Evolutionary conservation across 331 rosid genomes (phyloP), one percentile per base, ranked within the genome.

Genomic region (Malus hybrid): DNA sequence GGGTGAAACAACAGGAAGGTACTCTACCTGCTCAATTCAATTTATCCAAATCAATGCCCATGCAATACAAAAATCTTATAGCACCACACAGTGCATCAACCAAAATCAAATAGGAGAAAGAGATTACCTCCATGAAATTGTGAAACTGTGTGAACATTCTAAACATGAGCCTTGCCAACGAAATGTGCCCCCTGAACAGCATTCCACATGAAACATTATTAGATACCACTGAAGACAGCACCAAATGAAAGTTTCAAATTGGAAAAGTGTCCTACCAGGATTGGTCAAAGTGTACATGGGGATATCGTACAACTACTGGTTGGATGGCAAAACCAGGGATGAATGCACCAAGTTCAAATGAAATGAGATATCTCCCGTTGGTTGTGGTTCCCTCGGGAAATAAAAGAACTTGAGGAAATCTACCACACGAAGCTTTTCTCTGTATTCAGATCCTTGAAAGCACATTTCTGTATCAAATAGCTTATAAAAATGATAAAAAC

Each of bases 351-450:
- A 90, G 96, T 88, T 92, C 97, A 82, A 95, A 95, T 67, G 99
- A 92, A 71, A 95, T 95, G 24, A 95, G 91, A 69, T 60, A 83
- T 81, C 86, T 87, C 48, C 99, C 99, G 50, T 95, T 95, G 62
- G 97, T 95, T 7, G 99, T 95, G 67, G 99, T 95, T 84, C 97
- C 99, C 88, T 95, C 99, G 0, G 99, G 99, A 89, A 95, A 95
- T 88, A 95, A 72, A 67, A 95, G 90, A 34, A 95, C 86, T 84
- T 85, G 91, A 67, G 99, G 97, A 95, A 90, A 95, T 86, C 83
- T 86, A 85, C 85, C 76, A 69, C 92, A 81, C 48, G 93, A 83
- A 79, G 92, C 99, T 89, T 93, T 90, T 86, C 92, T 95, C 99
- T 95, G 97, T 90, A 86, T 95, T 86, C 90, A 90, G 79, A 87